Percentiles rank a stretch among this genome's conserved stretches.
Evolutionary conservation across 164 flowering plant species (phyloP).

Genomic region (Magnolia officinalis): DNA sequence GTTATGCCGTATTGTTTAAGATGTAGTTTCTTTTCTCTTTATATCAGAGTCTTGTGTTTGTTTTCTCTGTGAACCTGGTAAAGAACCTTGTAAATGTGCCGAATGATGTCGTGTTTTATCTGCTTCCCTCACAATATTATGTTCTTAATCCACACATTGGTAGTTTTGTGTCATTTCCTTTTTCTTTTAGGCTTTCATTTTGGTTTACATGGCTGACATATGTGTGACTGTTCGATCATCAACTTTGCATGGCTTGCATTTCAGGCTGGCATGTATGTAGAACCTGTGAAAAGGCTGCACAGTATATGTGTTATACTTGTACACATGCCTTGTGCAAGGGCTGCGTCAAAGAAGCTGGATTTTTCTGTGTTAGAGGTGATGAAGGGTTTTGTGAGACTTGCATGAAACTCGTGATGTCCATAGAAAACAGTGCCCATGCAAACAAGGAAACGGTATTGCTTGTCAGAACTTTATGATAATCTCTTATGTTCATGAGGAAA

Average conservation of each 20-base stretch:
- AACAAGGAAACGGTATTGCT: constrained; percentile 42
- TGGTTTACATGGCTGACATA: too few relatives aligned
- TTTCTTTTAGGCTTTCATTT: too few relatives aligned
- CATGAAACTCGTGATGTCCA: constrained; percentile 60
- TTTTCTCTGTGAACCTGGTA: background rate
- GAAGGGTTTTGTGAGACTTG: constrained; percentile 88
- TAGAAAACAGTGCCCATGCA: constrained; percentile 57
- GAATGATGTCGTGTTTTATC: background rate
- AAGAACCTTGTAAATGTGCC: background rate
- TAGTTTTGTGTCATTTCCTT: background rate
- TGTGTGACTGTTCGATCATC: background rate
- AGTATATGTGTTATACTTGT: constrained; percentile 85
- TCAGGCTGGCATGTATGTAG: constrained; percentile 96
- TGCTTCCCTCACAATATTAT: background rate
- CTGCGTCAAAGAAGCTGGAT: constrained; percentile 62
- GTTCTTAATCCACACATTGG: background rate
- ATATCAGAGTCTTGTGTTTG: too few relatives aligned
- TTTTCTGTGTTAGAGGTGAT: constrained; percentile 70
- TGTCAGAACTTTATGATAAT: background rate
- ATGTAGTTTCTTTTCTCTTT: too few relatives aligned
- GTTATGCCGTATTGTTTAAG: background rate
- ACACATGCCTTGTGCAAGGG: constrained; percentile 85
- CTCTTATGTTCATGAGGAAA: too few relatives aligned
- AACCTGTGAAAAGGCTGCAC: constrained; percentile 74
- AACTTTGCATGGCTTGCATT: background rate